Evolutionary conservation across 2,329 filamentous ascomycete genomes (phyloP).

Genomic region (Penicillium freii): DNA sequence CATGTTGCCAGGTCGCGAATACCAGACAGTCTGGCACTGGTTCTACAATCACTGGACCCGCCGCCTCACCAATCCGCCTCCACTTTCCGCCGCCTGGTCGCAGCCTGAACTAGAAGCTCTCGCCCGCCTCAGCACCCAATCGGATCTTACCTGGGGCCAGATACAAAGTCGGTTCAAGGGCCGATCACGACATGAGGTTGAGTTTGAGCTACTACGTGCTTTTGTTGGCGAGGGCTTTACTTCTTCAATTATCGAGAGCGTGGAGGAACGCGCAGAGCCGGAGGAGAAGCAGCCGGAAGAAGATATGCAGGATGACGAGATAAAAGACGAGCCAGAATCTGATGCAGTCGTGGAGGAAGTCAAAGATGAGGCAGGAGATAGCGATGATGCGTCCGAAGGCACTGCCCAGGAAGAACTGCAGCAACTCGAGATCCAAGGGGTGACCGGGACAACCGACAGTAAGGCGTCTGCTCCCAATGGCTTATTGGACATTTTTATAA

Average conservation of each 20-base stretch:
- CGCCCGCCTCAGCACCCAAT: slow-evolving; percentile 24
- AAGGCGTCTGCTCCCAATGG: background rate
- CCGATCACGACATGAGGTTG: slow-evolving; percentile 32
- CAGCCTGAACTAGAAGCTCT: slow-evolving; percentile 28
- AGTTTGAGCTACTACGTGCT: slow-evolving; percentile 35
- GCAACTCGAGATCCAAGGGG: background rate
- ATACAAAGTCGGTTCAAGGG: slow-evolving; percentile 30
- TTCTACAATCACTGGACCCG: slow-evolving; percentile 32
- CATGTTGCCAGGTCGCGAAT: slow-evolving; percentile 27
- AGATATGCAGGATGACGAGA: background rate
- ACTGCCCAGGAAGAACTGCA: background rate
- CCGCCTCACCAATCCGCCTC: slow-evolving; percentile 27
- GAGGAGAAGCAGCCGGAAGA: background rate
- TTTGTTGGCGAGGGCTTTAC: slow-evolving; percentile 16
- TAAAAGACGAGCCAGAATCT: background rate
- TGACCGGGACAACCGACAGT: background rate
- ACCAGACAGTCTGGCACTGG: slow-evolving; percentile 27
- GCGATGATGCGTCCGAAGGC: background rate
- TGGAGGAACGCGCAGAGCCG: background rate
- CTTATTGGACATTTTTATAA: background rate
- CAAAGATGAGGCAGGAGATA: background rate
- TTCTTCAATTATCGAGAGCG: background rate
- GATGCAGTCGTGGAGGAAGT: background rate
- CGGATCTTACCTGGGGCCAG: slow-evolving; percentile 32
- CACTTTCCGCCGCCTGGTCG: slow-evolving; percentile 32